These are phyloP conservation scores for Euphrasia confusa DNA, from an alignment of 257 asterid species.

Conservation along the genomic window DNA sequence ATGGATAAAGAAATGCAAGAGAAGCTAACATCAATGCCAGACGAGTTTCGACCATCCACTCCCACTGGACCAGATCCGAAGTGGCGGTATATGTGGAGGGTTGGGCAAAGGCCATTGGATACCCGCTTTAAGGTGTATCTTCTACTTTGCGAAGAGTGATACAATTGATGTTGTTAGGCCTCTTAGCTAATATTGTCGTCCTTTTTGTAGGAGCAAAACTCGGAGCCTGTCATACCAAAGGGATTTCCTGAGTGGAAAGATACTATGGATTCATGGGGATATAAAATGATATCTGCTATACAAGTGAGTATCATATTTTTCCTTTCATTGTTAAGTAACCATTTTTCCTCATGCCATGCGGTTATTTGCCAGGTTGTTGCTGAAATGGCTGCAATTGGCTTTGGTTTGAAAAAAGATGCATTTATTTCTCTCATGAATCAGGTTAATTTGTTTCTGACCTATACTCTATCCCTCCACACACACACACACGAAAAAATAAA, in stretches of 20 bases:
- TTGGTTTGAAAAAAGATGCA: constrained; percentile 87
- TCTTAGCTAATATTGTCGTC: constrained; percentile 24
- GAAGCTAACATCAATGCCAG: constrained; percentile 67
- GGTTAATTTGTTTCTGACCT: constrained; percentile 40
- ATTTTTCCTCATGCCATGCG: constrained; percentile 18
- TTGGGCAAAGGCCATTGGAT: constrained; percentile 71
- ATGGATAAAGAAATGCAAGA: constrained; percentile 85
- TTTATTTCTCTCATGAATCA: constrained; percentile 93
- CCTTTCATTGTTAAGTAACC: constrained; percentile 14
- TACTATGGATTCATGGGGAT: constrained; percentile 94
- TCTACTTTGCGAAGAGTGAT: constrained; percentile 4
- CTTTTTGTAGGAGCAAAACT: constrained; percentile 64
- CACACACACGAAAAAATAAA: no score
- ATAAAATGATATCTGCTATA: constrained; percentile 83
- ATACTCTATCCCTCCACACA: constrained; percentile 18
- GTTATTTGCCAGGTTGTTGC: constrained; percentile 66
- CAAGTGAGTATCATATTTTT: constrained; percentile 47
- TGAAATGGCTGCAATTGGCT: constrained; percentile 97
- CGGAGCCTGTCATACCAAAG: constrained; percentile 95
- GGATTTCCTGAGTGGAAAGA: constrained; percentile 91
- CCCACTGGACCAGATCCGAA: constrained; percentile 93
- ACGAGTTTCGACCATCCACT: constrained; percentile 53
- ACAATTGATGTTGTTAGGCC: constrained; percentile 21
- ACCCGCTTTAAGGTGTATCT: constrained; percentile 71
- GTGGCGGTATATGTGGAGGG: constrained; percentile 99